phyloP scores from a whole-genome alignment of 768 basidiomycete species.

The Amanita thiersii region DNA sequence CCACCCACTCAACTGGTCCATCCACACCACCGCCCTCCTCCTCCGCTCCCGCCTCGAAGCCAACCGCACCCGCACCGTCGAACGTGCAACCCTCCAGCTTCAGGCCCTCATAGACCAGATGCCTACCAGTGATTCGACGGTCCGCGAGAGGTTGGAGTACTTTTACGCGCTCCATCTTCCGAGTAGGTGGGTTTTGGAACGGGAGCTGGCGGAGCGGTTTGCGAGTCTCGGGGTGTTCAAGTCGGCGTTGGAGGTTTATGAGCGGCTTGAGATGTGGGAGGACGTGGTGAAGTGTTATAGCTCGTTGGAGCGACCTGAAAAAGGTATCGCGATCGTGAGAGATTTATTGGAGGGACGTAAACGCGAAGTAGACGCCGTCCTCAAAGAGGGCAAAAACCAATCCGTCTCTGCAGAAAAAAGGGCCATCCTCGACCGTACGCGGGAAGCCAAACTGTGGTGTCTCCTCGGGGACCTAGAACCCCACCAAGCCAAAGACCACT shows the following conservation, averaged over 20 bases:
- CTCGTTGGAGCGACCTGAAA: conserved; percentile 69
- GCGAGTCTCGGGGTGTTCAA: conserved; percentile 80
- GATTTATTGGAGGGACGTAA: conserved; percentile 81
- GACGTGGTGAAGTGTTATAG: conserved; percentile 88
- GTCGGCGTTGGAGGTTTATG: conserved; percentile 90
- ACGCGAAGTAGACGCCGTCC: conserved; percentile 71
- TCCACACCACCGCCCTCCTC: conserved; percentile 94
- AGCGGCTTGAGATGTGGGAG: conserved; percentile 97
- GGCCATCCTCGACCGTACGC: conserved; percentile 45
- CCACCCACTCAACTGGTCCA: conserved; percentile 90
- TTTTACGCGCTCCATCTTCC: conserved; percentile 80
- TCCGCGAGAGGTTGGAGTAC: conserved; percentile 69
- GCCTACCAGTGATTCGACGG: conserved; percentile 74
- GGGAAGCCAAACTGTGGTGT: conserved; percentile 93
- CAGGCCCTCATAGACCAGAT: conserved; percentile 96
- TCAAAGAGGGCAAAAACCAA: conserved; percentile 46
- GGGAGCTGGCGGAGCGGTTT: conserved; percentile 81
- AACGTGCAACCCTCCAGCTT: conserved; percentile 86
- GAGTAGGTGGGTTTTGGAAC: conserved; percentile 89
- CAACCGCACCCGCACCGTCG: conserved; percentile 83
- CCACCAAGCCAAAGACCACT: conserved; percentile 60
- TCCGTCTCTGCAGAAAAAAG: conserved; percentile 15
- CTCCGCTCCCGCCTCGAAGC: conserved; percentile 90
- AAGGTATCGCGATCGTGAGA: conserved; percentile 71
- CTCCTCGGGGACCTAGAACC: conserved; percentile 88